Base-by-base conservation (phyloP, 2,329 filamentous ascomycete genomes). In the Nannizzia gypsea region DNA sequence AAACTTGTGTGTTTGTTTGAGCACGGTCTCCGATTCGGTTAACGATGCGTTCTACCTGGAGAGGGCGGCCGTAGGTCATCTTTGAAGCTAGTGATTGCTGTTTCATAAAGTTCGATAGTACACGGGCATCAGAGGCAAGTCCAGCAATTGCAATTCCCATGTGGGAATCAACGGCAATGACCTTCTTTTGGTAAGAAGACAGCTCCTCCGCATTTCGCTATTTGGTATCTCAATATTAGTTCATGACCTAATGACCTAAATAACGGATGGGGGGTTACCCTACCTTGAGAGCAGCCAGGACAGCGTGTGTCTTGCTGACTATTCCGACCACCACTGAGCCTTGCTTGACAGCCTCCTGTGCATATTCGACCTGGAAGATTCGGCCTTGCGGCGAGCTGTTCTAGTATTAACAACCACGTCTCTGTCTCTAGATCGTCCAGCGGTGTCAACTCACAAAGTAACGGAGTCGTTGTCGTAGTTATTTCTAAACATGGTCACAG, bases 401-500 rank as follows among this genome's bases (percentile, higher is more conserved):
- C 48, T 15, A 15, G 48, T 24, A 24, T 52, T 24, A 52, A 24
- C 26, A 28, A 61, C 59, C 60, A 55, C 20, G 34, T 26, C 60
- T n/a, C 36, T 44, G 6, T 42, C 38, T 42, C 38, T 59, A 20
- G n/a, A 56, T 56, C 20, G 54, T 38, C 6, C 17, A 44, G 24
- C 48, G n/a, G 20, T 38, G 46, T 55, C 42, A 72, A 77, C 86
- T 78, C 82, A 96, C 90, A 97, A 99, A 78, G 93, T 99, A 78
- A 97, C 91, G 65, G 92, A 95, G 78, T 99, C 93, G 85, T 99
- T 99, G 81, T 99, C 93, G 83, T 99, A 99, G 79, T 97, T 97
- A 83, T 99, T 99, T 78, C 93, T 85, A 80, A 99, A 99, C 93
- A 99, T 97, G 71, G 71, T 85, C 82, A 66, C 64, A 62, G 64